Evolutionary conservation across 1,139 yeast species (phyloP), one percentile per base, ranked within the genome.

Genomic region (Geotrichum klebahnii): DNA sequence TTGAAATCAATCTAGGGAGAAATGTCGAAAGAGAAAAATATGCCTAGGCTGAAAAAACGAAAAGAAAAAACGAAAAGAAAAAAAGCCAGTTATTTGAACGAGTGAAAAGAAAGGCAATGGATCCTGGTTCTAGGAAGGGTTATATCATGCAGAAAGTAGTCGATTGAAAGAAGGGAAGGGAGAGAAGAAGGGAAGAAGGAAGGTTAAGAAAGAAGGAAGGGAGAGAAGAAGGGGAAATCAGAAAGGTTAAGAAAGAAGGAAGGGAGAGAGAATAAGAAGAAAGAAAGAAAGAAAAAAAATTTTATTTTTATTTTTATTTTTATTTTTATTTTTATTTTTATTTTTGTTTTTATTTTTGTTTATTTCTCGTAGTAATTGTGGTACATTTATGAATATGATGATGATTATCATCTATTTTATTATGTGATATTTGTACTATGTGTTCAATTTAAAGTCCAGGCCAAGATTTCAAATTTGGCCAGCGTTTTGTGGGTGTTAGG

Each of bases 141-240:
- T 4, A 34, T 34, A 14, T 16, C 12, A n/a, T n/a, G 16, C n/a
- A 34, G 20, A 34, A n/a, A 20, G 20, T n/a, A 16, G 16, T 16
- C 38, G 20, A 20, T 9, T 16, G 4, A 26, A 19, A 14, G 40
- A 32, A 22, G 32, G 16, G 5, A 41, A 16, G 36, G 20, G 19
- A n/a, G n/a, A 41, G 31, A 41, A 32, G 37, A 23, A 34, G 23
- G 23, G 31, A 34, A 42, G 16, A 33, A 33, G 28, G 19, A 43
- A 19, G 34, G 24, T 14, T 17, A 29, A 31, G 45, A 32, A 41
- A 22, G n/a, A 5, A 31, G 14, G 29, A 20, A 17, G 22, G 22
- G n/a, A 17, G 9, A 40, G 8, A 24, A 16, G 19, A 26, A 14
- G 10, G 10, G 19, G 9, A 14, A 10, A 16, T 17, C 12, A 17